A percentile compares a stretch with the other conserved stretches of the same genome.
Conservation (phyloP, 2,329 filamentous ascomycete genomes). For the Diaporthe helianthi region DNA sequence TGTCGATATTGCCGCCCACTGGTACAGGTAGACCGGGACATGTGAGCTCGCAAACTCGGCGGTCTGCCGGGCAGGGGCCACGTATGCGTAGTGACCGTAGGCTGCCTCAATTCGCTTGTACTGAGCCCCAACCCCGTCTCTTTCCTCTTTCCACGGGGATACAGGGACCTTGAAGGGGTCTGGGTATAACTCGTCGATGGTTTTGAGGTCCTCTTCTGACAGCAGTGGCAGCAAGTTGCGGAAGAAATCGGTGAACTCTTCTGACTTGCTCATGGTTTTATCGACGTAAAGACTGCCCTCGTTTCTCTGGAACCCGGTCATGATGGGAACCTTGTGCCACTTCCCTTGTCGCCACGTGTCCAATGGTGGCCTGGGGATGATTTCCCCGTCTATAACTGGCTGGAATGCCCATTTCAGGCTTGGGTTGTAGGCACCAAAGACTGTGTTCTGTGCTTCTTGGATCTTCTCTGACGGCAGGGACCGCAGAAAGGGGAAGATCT, state of each 20-base stretch:
- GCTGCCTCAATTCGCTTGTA: conserved; percentile 62
- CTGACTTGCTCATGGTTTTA: conserved; percentile 43
- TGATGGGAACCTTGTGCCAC: conserved; percentile 46
- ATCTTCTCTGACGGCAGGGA: conserved; percentile 43
- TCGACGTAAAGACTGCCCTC: conserved; percentile 53
- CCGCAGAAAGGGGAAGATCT: conserved; percentile 54
- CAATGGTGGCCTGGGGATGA: conserved; percentile 41
- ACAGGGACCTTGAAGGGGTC: conserved; percentile 44
- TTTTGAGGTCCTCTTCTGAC: conserved; percentile 44
- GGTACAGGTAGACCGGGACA: conserved; percentile 56
- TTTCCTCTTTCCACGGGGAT: conserved; percentile 49
- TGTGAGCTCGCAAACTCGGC: conserved; percentile 46
- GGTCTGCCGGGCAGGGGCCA: conserved; percentile 59
- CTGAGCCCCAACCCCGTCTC: conserved; percentile 52
- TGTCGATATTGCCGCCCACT: conserved; percentile 58
- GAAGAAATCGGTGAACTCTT: conserved; percentile 49
- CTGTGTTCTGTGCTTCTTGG: conserved; percentile 43
- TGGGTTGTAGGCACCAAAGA: conserved; percentile 46
- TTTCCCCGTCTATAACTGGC: conserved; percentile 54
- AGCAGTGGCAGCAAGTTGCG: conserved; percentile 48
- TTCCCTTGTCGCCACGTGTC: conserved; percentile 38
- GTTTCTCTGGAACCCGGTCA: conserved; percentile 53
- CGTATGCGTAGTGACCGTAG: conserved; percentile 62
- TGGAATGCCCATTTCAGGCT: conserved; percentile 58
- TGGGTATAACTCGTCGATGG: conserved; percentile 49